Percentiles rank a stretch among this genome's conserved stretches.
phyloP scores from a whole-genome alignment of 2,329 filamentous ascomycete genomes.

The Bertia moriformis region DNA sequence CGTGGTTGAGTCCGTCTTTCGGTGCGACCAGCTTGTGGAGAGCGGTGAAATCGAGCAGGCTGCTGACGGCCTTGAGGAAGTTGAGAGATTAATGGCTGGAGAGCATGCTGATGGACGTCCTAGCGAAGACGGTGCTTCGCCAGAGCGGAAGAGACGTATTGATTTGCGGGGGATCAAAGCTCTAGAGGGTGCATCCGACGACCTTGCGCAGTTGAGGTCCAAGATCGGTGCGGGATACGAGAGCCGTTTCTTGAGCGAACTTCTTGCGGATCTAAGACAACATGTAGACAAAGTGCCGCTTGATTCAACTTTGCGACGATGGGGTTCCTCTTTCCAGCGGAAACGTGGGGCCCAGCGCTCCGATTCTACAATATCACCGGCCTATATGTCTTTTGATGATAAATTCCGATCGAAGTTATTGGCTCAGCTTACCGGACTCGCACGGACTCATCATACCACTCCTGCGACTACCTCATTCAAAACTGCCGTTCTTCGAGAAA shows the following conservation, averaged over 20 bases:
- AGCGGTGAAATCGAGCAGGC: constrained; percentile 71
- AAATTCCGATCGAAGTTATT: constrained; percentile 57
- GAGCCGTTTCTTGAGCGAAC: constrained; percentile 58
- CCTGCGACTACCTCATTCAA: constrained; percentile 74
- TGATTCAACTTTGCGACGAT: constrained; percentile 66
- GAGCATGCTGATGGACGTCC: constrained; percentile 25
- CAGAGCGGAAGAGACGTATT: neutral
- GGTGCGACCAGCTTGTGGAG: constrained; percentile 71
- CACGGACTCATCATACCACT: constrained; percentile 65
- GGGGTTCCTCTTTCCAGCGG: constrained; percentile 65
- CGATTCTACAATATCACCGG: constrained; percentile 56
- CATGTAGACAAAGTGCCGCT: constrained; percentile 63
- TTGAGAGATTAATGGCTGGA: constrained; percentile 71
- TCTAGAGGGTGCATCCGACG: constrained; percentile 64
- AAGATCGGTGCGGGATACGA: constrained; percentile 83
- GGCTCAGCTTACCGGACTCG: constrained; percentile 62
- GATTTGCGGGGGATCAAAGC: constrained; percentile 68
- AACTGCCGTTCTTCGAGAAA: constrained; percentile 70
- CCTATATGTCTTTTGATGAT: constrained; percentile 63
- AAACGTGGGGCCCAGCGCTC: constrained; percentile 53
- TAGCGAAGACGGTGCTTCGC: constrained; percentile 7
- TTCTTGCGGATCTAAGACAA: constrained; percentile 66
- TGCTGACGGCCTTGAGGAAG: constrained; percentile 58
- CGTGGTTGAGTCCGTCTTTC: constrained; percentile 60
- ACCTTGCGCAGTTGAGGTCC: constrained; percentile 61